A percentile compares a stretch with the other conserved stretches of the same genome.
Evolutionary conservation across 306 rosid species (phyloP).

Genomic region (Vigna angularis): DNA sequence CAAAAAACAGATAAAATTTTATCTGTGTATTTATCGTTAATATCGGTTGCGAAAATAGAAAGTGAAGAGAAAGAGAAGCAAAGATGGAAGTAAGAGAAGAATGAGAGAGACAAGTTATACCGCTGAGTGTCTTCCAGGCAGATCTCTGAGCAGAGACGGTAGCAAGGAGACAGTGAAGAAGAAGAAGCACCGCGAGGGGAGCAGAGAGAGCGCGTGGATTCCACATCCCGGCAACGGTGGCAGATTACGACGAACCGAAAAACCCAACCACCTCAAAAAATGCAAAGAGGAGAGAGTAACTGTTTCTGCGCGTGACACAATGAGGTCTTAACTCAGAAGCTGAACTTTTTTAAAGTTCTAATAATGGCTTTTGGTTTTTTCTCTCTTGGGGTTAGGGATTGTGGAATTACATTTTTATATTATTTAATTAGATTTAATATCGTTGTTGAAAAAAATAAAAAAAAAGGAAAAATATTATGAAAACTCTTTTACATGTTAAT

Average conservation of each 20-base stretch:
- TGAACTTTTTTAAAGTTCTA: conserved; percentile 34
- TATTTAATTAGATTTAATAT: too few species aligned
- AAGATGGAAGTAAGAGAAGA: conserved; percentile 5
- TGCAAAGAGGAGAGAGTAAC: not conserved
- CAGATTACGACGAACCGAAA: conserved; percentile 10
- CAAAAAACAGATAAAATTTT: too few species aligned
- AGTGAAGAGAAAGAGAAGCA: not conserved
- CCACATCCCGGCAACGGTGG: conserved; percentile 61
- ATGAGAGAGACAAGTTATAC: conserved; percentile 38
- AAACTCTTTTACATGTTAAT: too few species aligned
- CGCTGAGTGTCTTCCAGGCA: conserved; percentile 73
- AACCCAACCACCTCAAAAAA: conserved; percentile 6
- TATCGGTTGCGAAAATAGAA: too few species aligned
- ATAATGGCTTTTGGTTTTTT: not conserved
- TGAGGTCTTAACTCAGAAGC: conserved; percentile 35
- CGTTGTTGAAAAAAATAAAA: too few species aligned
- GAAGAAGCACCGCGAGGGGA: conserved; percentile 54
- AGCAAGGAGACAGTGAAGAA: conserved; percentile 50
- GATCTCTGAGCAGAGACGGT: conserved; percentile 86
- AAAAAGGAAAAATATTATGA: too few species aligned
- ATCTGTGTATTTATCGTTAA: too few species aligned
- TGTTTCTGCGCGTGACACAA: not conserved
- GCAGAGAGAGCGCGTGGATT: conserved; percentile 57
- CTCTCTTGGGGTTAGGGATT: not conserved
- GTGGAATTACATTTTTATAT: not conserved